These are phyloP conservation scores for Penicillium palitans DNA, from an alignment of 2,329 filamentous ascomycete genomes.

Conservation along the genomic window DNA sequence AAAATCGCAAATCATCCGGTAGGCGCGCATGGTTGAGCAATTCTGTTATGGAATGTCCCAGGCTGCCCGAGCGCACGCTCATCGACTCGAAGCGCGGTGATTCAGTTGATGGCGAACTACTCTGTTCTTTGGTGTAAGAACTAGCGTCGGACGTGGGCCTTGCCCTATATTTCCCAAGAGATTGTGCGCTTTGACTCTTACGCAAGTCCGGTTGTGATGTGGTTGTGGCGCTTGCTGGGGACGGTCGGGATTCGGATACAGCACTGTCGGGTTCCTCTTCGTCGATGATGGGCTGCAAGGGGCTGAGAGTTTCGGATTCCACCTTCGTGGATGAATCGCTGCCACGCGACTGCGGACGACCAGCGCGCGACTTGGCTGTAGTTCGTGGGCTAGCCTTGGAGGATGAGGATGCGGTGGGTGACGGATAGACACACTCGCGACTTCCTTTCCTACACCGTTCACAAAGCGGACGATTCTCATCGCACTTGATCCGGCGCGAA, in stretches of 20 bases:
- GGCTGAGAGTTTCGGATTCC: slow-evolving; percentile 43
- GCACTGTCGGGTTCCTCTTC: slow-evolving; percentile 41
- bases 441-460: slow-evolving; percentile 90
- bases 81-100: slow-evolving; percentile 41
- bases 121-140: slow-evolving; percentile 46
- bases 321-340: slow-evolving; percentile 55
- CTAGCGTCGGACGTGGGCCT: slow-evolving; percentile 36
- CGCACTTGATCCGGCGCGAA: slow-evolving; percentile 88
- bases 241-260: slow-evolving; percentile 24
- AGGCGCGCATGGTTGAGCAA: slow-evolving; percentile 31
- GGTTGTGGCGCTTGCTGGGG: slow-evolving; percentile 23
- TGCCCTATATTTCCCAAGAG: slow-evolving; percentile 28
- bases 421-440: slow-evolving; percentile 87
- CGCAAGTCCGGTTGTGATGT: slow-evolving; percentile 23
- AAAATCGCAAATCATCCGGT: slow-evolving; percentile 70
- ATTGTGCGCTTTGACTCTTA: slow-evolving; percentile 35
- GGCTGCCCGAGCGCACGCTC: slow-evolving; percentile 37
- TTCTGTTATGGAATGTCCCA: slow-evolving; percentile 30
- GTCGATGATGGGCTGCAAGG: slow-evolving; percentile 46
- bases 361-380: slow-evolving; percentile 45
- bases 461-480: slow-evolving; percentile 83
- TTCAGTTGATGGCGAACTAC: slow-evolving; percentile 55
- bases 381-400: slow-evolving; percentile 45
- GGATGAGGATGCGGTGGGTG: slow-evolving; percentile 46
- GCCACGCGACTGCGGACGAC: slow-evolving; percentile 43